A percentile compares a stretch with the other conserved stretches of the same genome.
Evolutionary conservation across 257 asterid species (phyloP).

Genomic region (Scutellaria baicalensis): DNA sequence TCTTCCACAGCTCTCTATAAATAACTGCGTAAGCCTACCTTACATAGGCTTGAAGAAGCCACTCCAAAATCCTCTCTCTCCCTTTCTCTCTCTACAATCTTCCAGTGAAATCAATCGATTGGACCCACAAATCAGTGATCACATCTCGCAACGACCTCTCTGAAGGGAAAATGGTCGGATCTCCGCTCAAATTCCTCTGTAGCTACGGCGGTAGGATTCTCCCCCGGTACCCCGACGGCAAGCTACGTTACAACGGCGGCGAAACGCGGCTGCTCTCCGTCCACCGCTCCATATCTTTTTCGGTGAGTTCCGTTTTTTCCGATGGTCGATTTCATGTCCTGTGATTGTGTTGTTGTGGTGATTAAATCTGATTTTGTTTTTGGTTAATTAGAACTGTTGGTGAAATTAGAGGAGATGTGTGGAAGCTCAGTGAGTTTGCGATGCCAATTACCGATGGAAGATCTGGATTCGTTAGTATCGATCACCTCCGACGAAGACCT

Average conservation of each 20-base stretch:
- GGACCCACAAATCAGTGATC: conserved; percentile 8
- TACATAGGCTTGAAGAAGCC: conserved; percentile 62
- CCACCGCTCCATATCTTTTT: conserved; percentile 57
- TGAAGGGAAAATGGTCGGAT: conserved; percentile 41
- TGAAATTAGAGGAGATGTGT: conserved; percentile 61
- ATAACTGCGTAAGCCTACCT: conserved; percentile 26
- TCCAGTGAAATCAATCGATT: background rate
- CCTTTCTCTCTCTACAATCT: background rate
- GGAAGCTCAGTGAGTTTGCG: conserved; percentile 50
- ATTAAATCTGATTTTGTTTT: background rate
- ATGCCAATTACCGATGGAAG: conserved; percentile 81
- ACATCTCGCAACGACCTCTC: background rate
- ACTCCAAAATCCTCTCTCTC: conserved; percentile 11
- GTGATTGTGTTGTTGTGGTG: background rate
- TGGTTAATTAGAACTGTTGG: conserved; percentile 42
- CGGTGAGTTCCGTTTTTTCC: conserved; percentile 37
- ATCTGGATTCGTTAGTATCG: conserved; percentile 73
- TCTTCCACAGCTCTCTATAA: conserved; percentile 36
- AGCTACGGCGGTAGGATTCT: conserved; percentile 92
- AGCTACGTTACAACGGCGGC: conserved; percentile 91
- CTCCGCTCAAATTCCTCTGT: conserved; percentile 48
- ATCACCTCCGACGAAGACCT: conserved; percentile 86
- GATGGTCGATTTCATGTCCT: background rate
- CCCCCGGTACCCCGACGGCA: conserved; percentile 83
- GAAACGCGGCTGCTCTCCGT: conserved; percentile 83